These are phyloP conservation scores for Pisolithus microcarpus DNA, from an alignment of 768 basidiomycete species.

Conservation along the genomic window DNA sequence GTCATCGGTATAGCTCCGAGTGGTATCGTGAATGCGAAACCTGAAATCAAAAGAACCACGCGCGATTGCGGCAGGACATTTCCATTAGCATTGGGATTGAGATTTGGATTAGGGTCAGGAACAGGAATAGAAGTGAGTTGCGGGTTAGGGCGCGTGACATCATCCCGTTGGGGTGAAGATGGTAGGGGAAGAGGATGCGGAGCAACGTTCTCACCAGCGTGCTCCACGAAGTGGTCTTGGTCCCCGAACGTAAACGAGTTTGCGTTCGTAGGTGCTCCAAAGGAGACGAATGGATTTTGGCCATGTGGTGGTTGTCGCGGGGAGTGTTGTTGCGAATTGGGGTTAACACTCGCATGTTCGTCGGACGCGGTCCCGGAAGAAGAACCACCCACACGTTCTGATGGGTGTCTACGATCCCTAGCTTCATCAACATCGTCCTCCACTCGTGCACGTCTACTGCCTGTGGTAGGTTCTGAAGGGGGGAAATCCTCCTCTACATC, in stretches of 20 bases:
- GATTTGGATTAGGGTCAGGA: constrained; percentile 17
- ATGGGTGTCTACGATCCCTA: constrained; percentile 57
- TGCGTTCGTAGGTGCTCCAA: constrained; percentile 4
- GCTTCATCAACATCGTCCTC: constrained; percentile 59
- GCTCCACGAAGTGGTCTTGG: constrained; percentile 16
- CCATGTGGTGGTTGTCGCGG: neutral
- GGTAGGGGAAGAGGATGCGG: constrained; percentile 2
- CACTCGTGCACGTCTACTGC: constrained; percentile 47
- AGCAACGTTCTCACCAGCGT: constrained; percentile 22
- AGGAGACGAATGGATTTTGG: constrained; percentile 4
- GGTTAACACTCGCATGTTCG: neutral
- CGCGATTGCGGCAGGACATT: constrained; percentile 6
- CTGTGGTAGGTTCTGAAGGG: constrained; percentile 23
- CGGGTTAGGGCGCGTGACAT: neutral
- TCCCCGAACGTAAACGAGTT: constrained; percentile 19
- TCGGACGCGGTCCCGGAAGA: constrained; percentile 7
- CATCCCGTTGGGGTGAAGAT: neutral
- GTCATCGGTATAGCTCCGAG: constrained; percentile 14
- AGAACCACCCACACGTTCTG: constrained; percentile 41
- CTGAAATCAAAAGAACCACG: constrained; percentile 21
- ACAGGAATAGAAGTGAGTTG: neutral
- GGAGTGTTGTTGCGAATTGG: neutral
- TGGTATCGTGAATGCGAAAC: constrained; percentile 32
- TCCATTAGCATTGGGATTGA: constrained; percentile 2
- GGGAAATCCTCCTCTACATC: constrained; percentile 28